These are phyloP conservation scores for Pseudogymnoascus destructans DNA, from an alignment of 2,329 filamentous ascomycete genomes.

Conservation along the genomic window DNA sequence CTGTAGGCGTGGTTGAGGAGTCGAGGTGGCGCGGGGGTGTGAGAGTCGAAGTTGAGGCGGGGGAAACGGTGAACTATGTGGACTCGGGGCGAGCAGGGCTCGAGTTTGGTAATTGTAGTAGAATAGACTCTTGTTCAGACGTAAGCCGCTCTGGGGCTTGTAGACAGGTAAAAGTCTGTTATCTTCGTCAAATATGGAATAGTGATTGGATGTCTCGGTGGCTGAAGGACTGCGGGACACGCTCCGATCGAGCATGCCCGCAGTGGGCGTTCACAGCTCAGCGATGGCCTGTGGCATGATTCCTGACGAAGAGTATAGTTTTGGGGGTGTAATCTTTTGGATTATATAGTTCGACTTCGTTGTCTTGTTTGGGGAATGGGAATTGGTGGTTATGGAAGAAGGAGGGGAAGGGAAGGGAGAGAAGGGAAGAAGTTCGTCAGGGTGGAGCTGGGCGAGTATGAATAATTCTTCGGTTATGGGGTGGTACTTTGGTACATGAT, in stretches of 20 bases:
- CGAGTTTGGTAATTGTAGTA: constrained; percentile 12
- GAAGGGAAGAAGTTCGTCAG: constrained; percentile 19
- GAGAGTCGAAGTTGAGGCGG: not conserved
- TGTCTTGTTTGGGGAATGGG: constrained; percentile 35
- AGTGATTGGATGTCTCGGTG: constrained; percentile 58
- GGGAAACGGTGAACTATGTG: not conserved
- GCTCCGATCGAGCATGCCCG: constrained; percentile 43
- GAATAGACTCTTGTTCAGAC: not conserved
- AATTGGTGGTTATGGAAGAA: constrained; percentile 17
- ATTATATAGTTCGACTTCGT: constrained; percentile 47
- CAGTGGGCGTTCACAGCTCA: constrained; percentile 88
- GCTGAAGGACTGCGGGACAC: constrained; percentile 74
- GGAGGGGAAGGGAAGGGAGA: constrained; percentile 18
- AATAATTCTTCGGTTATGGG: constrained; percentile 1
- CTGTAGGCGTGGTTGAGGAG: constrained; percentile 6
- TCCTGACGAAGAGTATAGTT: constrained; percentile 52
- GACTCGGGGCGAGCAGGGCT: constrained; percentile 18
- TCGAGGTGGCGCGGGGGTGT: constrained; percentile 10
- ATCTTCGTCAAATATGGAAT: constrained; percentile 57
- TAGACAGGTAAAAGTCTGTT: constrained; percentile 36
- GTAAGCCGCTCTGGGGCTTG: constrained; percentile 15
- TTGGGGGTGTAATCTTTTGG: constrained; percentile 22
- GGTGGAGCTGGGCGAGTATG: constrained; percentile 10
- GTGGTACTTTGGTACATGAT: not conserved
- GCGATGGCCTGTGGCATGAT: constrained; percentile 65